Evolutionary conservation across 768 basidiomycete genomes (phyloP), one percentile per base, ranked within the genome.

Genomic region (Ephemerocybe angulata): DNA sequence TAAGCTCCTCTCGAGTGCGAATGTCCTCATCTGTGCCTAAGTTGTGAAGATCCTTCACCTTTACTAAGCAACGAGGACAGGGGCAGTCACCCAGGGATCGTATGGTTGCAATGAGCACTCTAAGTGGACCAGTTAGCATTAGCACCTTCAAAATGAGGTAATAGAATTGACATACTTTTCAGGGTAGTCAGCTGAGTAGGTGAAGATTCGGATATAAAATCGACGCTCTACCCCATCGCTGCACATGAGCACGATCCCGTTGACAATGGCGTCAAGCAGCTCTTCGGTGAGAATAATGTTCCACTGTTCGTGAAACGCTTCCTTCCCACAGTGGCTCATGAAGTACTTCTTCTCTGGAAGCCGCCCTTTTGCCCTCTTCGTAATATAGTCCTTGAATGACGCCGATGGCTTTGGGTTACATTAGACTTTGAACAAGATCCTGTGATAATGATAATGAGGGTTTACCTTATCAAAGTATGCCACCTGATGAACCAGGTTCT

Each of bases 391-490:
- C 31, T 30, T 35, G 49, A 50, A 50, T 12, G 11, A 10, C 11
- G 13, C 22, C 6, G 31, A 50, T 30, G 27, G 17, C 28, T 19
- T 13, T 30, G 21, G 41, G 21, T 13, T n/a, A n/a, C 21, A 21
- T 13, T 11, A 12, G 21, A 7, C 41, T 7, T 8, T 21, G 21
- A 10, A 7, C 12, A 22, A 42, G 7, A 7, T 21, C 33, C 8
- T 10, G 17, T 10, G 33, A 8, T 35, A 35, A 8, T 42, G 41
- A 42, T 12, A 10, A 7, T 21, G 17, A 17, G 33, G 17, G 33
- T 19, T 42, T 21, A 66, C 63, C 53, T 63, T 61, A 0, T 73
- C 75, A 37, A 80, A 68, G 59, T 77, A 78, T 2, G 71, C 75
- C 3, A 76, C 13, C 52, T 75, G 75, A 52, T 79, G 72, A 4